A percentile compares a stretch with the other conserved stretches of the same genome.
phyloP scores from a whole-genome alignment of 306 rosid genomes.

The Prinsepia uniflora region DNA sequence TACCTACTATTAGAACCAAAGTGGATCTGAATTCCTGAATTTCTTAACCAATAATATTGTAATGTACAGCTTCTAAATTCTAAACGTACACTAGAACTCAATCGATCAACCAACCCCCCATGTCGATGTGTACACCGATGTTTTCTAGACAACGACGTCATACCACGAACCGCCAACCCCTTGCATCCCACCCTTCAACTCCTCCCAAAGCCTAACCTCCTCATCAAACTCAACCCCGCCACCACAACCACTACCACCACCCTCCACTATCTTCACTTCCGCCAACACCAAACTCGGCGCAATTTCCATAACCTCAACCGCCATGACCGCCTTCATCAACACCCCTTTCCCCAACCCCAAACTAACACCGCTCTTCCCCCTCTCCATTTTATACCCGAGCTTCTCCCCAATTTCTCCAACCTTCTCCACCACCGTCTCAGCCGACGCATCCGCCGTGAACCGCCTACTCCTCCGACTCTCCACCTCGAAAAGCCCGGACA shows the following conservation, averaged over 20 bases:
- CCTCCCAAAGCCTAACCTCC: slow-evolving; percentile 46
- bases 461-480: slow-evolving; percentile 39
- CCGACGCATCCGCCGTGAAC: slow-evolving; percentile 41
- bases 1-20: too few species aligned
- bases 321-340: slow-evolving; percentile 36
- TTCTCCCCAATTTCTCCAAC: slow-evolving; percentile 51
- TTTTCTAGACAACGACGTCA: slow-evolving; percentile 13
- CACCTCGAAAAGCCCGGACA: slow-evolving; percentile 67
- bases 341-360: slow-evolving; percentile 51
- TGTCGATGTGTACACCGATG: too few species aligned
- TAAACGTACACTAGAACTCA: too few species aligned
- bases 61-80: too few species aligned
- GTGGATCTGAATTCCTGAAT: too few species aligned
- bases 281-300: slow-evolving; percentile 44
- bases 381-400: slow-evolving; percentile 59
- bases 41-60: too few species aligned
- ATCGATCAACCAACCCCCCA: too few species aligned
- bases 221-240: slow-evolving; percentile 65
- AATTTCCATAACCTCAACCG: slow-evolving; percentile 52
- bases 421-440: slow-evolving; percentile 48
- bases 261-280: slow-evolving; percentile 51
- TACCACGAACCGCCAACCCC: slow-evolving; percentile 61
- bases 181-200: slow-evolving; percentile 43
- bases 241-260: slow-evolving; percentile 36
- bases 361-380: slow-evolving; percentile 49